Evolutionary conservation across 2,329 filamentous ascomycete species (phyloP), one percentile per base, ranked within the genome.

Genomic region (Lachnellula occidentalis): DNA sequence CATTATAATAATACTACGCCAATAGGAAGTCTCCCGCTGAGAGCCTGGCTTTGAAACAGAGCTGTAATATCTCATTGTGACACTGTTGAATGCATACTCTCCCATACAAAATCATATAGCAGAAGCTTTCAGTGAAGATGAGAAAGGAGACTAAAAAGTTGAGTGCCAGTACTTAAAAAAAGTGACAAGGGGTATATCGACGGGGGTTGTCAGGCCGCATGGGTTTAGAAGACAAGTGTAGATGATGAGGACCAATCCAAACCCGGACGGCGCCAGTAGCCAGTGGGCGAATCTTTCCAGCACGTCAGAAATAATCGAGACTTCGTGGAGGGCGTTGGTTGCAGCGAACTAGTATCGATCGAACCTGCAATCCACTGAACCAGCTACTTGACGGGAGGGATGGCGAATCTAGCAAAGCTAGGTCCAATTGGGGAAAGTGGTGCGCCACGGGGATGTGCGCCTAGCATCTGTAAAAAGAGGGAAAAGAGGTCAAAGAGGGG

Each of bases 151-250:
- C 63, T 64, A 65, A 53, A 52, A 52, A 43, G 46, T 19, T 55
- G 58, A 57, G 64, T 66, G 64, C 58, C 62, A 65, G 58, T 64
- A 61, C 58, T 61, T 62, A 39, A 50, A 50, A 59, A 58, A 59
- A 37, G 4, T 41, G 61, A 64, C 64, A 48, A 64, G 63, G 64
- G 63, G 50, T n/a, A 48, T 39, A 1, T 47, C 21, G 50, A 54
- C 63, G 47, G 49, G 64, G 64, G 64, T 62, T 31, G 64, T 59
- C 54, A 63, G 59, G 45, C 56, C 15, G 61, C 54, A 56, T 59
- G 49, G 43, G 59, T 46, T 56, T 57, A 42, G 60, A 57, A 64
- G 60, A 66, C 64, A 63, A 57, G 27, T 61, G 57, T 58, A 58
- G 55, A 63, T 58, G 59, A 61, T 56, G 22, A 52, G 41, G 50